Evolutionary conservation across 495 filamentous ascomycete species (phyloP).

Genomic region (Tuber brumale): DNA sequence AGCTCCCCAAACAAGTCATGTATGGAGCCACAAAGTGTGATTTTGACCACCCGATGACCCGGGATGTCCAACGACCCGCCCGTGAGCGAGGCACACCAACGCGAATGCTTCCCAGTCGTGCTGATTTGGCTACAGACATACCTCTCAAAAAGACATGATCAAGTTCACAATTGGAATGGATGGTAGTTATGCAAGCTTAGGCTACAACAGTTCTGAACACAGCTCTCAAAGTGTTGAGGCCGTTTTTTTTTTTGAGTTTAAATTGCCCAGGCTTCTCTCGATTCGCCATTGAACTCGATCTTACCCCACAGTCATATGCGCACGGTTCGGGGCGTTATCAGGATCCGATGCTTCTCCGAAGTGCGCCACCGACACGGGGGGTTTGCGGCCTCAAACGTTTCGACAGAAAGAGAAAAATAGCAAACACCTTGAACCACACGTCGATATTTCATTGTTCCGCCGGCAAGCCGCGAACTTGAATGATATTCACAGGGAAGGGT

Average conservation of each 20-base stretch:
- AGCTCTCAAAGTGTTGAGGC: neutral
- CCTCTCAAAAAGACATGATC: neutral
- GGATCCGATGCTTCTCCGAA: neutral
- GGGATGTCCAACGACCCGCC: neutral
- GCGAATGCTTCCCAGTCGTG: neutral
- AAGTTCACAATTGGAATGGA: neutral
- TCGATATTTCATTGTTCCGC: neutral
- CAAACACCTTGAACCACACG: neutral
- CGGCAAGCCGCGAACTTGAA: neutral
- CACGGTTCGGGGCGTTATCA: neutral
- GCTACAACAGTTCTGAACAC: neutral
- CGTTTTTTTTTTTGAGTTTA: neutral
- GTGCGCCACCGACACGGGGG: neutral
- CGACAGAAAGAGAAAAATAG: neutral
- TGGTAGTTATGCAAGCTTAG: neutral
- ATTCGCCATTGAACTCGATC: neutral
- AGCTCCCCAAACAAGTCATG: neutral
- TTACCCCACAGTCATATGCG: neutral
- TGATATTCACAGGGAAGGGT: neutral
- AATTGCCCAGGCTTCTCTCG: neutral
- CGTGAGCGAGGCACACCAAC: neutral
- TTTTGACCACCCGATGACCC: neutral
- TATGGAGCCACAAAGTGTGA: neutral
- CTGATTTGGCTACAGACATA: neutral
- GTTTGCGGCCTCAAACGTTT: neutral